Base-by-base conservation (phyloP, 169 alveolate species). In the Plasmodium chabaudi region DNA sequence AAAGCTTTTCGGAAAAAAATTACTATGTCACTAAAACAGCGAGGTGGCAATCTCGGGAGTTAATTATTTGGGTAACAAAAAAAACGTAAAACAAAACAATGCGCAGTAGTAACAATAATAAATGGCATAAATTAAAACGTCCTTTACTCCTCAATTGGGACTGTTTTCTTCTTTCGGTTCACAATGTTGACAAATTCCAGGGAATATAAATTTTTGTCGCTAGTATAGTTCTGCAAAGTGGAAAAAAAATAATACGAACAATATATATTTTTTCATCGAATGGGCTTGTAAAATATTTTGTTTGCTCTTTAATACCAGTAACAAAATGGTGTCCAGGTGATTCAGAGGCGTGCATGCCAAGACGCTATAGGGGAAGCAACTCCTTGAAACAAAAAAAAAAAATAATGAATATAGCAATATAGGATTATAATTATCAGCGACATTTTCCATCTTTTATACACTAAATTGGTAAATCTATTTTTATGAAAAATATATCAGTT, bases 291-390 rank as follows among this genome's bases (percentile, higher is more conserved):
- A 34, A 1, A 34, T 34, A 34, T 60, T 74, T 61, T 10, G 7
- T 39, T 19, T 67, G 44, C 13, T 51, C 49, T 49, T 44, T 17
- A 44, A 4, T 2, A 79, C 79, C 39, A 79, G 53, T 27, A 79
- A 61, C 13, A 79, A 42, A 5, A 79, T 67, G 53, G 89, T 79
- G 19, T 79, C 89, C 72, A 79, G n/a, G 12, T 79, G 89, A 46
- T 57, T 61, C 65, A 79, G 61, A 12, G 89, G 89, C 5, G 71
- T 61, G 57, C 79, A 79, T 5, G 89, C 77, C 13, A 59, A 69
- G 49, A 71, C 68, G 64, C 17, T 47, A 49, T 64, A 67, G 3
- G 89, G 21, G 9, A 25, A 12, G 23, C 59, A 13, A 51, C 6
- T 12, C 21, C 59, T 51, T 51, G n/a, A 51, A 12, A 49, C 39